A percentile compares a stretch with the other conserved stretches of the same genome.
Evolutionary conservation across 176 grass and related monocot genomes (phyloP).

Genomic region (Tillandsia fasciculata): DNA sequence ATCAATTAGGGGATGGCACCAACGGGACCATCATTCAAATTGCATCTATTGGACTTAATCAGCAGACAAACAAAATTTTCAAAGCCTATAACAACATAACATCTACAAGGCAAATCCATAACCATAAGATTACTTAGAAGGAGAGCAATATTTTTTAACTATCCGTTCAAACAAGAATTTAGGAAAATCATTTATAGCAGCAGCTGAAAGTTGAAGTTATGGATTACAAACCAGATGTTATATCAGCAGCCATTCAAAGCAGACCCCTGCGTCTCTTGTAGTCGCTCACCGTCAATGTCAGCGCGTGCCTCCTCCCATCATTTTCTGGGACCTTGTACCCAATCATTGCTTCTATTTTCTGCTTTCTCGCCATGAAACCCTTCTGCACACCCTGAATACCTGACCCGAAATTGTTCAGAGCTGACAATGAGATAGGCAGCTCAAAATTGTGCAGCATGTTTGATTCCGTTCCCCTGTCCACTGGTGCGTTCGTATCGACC

Average conservation of each 20-base stretch:
- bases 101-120: not conserved
- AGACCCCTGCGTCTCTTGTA: constrained; percentile 65
- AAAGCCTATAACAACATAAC: not conserved
- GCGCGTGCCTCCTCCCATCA: constrained; percentile 64
- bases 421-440: constrained; percentile 59
- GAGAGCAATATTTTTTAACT: not conserved
- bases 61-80: not conserved
- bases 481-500: constrained; percentile 72
- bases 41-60: not conserved
- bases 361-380: constrained; percentile 69
- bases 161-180: not conserved
- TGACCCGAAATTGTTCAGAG: constrained; percentile 55
- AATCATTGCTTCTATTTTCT: constrained; percentile 60
- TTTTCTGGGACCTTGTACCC: constrained; percentile 61
- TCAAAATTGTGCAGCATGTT: constrained; percentile 77
- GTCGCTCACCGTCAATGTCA: constrained; percentile 58
- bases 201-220: not conserved
- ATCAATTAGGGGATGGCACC: not conserved
- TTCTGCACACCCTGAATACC: constrained; percentile 51
- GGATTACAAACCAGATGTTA: not conserved
- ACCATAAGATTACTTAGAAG: not conserved
- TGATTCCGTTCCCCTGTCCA: constrained; percentile 65
- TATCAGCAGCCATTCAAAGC: constrained; percentile 27
- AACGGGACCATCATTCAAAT: not conserved
- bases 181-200: not conserved